These are phyloP conservation scores for Solanum commersonii DNA, from an alignment of 257 asterid genomes.

Conservation along the genomic window DNA sequence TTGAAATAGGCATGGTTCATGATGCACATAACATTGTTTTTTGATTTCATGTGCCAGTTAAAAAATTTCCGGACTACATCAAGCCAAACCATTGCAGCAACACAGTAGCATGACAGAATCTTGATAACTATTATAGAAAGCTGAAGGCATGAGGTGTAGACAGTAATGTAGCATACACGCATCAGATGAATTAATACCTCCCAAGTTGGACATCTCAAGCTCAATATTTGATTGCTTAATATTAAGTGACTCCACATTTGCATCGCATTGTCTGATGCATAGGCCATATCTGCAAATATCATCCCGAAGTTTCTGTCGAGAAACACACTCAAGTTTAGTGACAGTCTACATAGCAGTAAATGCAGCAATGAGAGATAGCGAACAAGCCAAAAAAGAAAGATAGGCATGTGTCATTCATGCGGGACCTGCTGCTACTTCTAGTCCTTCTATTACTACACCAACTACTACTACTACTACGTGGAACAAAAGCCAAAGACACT, in stretches of 20 bases:
- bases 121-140: not conserved
- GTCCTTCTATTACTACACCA: not conserved
- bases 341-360: not conserved
- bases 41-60: not conserved
- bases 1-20: not conserved
- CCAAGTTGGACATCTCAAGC: slow-evolving; percentile 16
- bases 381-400: not conserved
- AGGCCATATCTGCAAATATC: slow-evolving; percentile 13
- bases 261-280: not conserved
- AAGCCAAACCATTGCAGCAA: not conserved
- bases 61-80: not conserved
- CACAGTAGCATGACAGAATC: not conserved
- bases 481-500: not conserved
- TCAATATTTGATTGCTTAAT: not conserved
- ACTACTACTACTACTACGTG: not conserved
- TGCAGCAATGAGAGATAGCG: not conserved
- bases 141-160: not conserved
- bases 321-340: not conserved
- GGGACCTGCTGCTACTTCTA: not conserved
- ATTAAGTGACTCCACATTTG: slow-evolving; percentile 9
- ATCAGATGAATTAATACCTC: slow-evolving; percentile 28
- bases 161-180: not conserved
- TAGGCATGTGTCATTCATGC: not conserved
- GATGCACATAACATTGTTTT: not conserved
- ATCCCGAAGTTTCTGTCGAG: slow-evolving; percentile 28